A percentile compares a stretch with the other conserved stretches of the same genome.
Conservation (phyloP, 2,329 filamentous ascomycete genomes). For the Zasmidium citrigriseum region DNA sequence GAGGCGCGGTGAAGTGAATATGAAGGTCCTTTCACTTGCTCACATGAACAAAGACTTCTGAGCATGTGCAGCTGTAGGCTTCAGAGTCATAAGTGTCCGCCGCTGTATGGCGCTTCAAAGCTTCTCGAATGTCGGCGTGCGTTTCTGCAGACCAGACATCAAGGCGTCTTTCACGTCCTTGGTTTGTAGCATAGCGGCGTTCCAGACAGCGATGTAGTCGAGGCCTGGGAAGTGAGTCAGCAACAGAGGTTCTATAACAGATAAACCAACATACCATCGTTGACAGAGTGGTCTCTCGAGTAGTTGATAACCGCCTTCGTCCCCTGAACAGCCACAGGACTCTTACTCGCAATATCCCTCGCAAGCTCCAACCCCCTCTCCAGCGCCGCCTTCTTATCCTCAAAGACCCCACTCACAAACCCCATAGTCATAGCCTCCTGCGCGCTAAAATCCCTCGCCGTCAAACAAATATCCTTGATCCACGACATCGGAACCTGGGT, state of each 20-base stretch:
- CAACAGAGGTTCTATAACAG: conserved; percentile 45
- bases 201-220: conserved; percentile 27
- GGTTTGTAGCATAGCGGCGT: conserved; percentile 28
- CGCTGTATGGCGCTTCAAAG: conserved; percentile 9
- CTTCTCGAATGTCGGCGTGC: conserved; percentile 27
- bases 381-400: conserved; percentile 60
- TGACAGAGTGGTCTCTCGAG: conserved; percentile 73
- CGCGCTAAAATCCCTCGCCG: conserved; percentile 68
- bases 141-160: conserved; percentile 23
- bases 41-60: neutral
- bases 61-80: neutral
- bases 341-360: conserved; percentile 72
- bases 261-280: conserved; percentile 65
- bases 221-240: conserved; percentile 13
- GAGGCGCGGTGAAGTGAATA: neutral
- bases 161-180: conserved; percentile 26
- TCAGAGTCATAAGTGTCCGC: neutral
- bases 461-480: conserved; percentile 77
- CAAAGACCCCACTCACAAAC: conserved; percentile 68
- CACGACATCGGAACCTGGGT: conserved; percentile 70
- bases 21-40: too few relatives aligned
- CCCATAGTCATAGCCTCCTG: conserved; percentile 69
- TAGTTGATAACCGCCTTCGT: conserved; percentile 87
- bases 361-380: conserved; percentile 65
- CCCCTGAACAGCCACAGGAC: conserved; percentile 81